phyloP scores from a whole-genome alignment of 176 grass and related monocot species.

The Triticum aestivum region IWGSC_CS_RefSeq_v2.1 NC_057812.1:174182366-174182865 shows the following conservation, averaged over 20 bases:
- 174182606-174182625: background rate
- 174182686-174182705: background rate
- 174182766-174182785: no score
- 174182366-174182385: background rate
- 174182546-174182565: background rate
- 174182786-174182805: no score
- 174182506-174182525: background rate
- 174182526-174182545: background rate
- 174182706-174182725: background rate
- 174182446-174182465: background rate
- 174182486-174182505: background rate
- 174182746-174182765: no score
- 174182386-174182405: background rate
- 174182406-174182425: background rate
- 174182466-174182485: background rate
- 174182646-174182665: background rate
- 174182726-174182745: background rate
- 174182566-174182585: background rate
- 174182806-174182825: no score
- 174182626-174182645: background rate
- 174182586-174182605: background rate
- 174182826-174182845: no score
- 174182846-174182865: no score
- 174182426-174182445: background rate
- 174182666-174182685: background rate